phyloP scores from a whole-genome alignment of 1,284 basidiomycete species.

The Cystobasidium sp. region DNA sequence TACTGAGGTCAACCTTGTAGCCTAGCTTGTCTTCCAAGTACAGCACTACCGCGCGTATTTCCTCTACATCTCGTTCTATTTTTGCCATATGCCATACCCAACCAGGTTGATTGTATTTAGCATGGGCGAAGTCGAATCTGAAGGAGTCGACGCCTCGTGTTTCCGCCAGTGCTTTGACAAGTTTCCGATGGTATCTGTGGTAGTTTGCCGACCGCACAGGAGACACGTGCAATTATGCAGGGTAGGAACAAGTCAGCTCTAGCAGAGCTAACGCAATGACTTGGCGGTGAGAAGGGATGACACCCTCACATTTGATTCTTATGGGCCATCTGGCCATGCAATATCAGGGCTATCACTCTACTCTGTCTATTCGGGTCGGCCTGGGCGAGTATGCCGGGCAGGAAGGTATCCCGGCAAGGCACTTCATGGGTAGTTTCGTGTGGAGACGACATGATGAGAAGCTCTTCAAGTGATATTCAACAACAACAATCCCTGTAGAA shows the following conservation, averaged over 20 bases:
- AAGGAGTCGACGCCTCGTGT: slow-evolving; percentile 32
- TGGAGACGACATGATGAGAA: slow-evolving; percentile 2
- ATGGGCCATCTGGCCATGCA: slow-evolving; percentile 43
- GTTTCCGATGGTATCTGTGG: slow-evolving; percentile 34
- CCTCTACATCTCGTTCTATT: slow-evolving; percentile 40
- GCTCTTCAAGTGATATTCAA: background rate
- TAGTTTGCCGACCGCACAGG: background rate
- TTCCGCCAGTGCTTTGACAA: slow-evolving; percentile 35
- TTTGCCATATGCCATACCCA: slow-evolving; percentile 44
- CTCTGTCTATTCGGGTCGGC: slow-evolving; percentile 27
- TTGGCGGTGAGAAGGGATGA: background rate
- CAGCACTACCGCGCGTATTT: slow-evolving; percentile 24
- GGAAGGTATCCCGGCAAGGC: slow-evolving; percentile 36
- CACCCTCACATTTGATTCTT: slow-evolving; percentile 39
- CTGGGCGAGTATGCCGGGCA: slow-evolving; percentile 39
- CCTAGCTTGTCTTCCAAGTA: slow-evolving; percentile 29
- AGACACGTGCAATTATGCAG: background rate
- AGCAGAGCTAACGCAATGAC: background rate
- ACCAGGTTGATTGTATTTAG: slow-evolving; percentile 41
- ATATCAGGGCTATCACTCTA: slow-evolving; percentile 19
- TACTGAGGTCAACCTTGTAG: slow-evolving; percentile 30
- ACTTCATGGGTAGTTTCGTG: slow-evolving; percentile 14
- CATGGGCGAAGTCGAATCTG: slow-evolving; percentile 42
- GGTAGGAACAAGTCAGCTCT: background rate
- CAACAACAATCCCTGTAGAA: background rate